These are phyloP conservation scores for Rhodotorula paludigena DNA, from an alignment of 768 basidiomycete species.

Conservation along the genomic window DNA sequence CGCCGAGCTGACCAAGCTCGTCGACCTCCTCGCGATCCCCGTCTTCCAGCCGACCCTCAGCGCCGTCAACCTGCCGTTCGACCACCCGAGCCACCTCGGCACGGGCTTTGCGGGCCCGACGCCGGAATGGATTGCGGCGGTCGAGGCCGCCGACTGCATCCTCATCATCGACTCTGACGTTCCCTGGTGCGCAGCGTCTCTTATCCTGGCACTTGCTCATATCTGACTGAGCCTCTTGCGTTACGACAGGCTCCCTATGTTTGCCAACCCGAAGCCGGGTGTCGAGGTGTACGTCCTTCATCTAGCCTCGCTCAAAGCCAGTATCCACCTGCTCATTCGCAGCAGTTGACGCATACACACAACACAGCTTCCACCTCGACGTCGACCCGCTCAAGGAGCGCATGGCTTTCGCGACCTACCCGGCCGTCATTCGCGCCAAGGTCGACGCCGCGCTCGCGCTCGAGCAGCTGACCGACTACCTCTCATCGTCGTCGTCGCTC, in stretches of 20 bases:
- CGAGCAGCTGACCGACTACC: conserved; percentile 52
- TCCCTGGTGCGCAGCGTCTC: conserved; percentile 50
- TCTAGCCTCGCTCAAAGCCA: neutral
- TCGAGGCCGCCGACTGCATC: conserved; percentile 60
- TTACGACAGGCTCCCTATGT: conserved; percentile 44
- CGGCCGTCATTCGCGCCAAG: conserved; percentile 58
- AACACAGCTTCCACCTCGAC: conserved; percentile 59
- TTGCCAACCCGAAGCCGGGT: conserved; percentile 47
- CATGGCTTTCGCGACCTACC: conserved; percentile 40
- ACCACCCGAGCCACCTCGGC: conserved; percentile 58
- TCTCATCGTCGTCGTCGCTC: neutral
- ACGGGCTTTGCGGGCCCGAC: conserved; percentile 52
- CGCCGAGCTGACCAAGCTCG: conserved; percentile 53
- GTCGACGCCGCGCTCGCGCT: conserved; percentile 58
- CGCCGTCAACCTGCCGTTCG: conserved; percentile 56
- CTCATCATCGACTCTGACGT: conserved; percentile 63
- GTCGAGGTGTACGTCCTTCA: neutral
- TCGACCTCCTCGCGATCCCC: conserved; percentile 56
- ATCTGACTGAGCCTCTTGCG: neutral
- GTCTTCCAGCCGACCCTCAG: conserved; percentile 56
- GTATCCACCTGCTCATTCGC: too few species aligned
- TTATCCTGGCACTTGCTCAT: conserved; percentile 42
- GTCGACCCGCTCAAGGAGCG: conserved; percentile 59
- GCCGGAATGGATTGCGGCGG: conserved; percentile 47
- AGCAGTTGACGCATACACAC: neutral